Conservation (phyloP, 805 yeast species). For the Hyphopichia homilentoma region DNA sequence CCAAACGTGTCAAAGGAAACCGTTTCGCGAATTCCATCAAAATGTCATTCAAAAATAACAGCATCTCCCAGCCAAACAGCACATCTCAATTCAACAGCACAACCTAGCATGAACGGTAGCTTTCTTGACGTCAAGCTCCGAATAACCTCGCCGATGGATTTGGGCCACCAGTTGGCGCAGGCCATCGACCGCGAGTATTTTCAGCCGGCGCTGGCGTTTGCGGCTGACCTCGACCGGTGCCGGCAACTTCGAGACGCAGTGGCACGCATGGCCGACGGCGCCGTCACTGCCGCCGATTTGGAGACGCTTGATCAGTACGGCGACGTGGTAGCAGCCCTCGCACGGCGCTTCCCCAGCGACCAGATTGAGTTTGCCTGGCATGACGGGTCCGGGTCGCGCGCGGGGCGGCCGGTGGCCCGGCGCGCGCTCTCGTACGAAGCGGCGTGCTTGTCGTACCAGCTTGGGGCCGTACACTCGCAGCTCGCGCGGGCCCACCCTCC, state of each 20-base stretch:
- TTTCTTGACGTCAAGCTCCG: slow-evolving; percentile 51
- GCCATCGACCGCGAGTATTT: slow-evolving; percentile 47
- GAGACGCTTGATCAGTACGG: slow-evolving; percentile 44
- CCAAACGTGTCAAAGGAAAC: too few species aligned
- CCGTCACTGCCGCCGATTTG: slow-evolving; percentile 29
- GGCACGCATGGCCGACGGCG: slow-evolving; percentile 26
- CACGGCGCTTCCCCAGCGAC: slow-evolving; percentile 61
- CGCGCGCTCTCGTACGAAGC: slow-evolving; percentile 57
- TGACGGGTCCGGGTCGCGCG: slow-evolving; percentile 58
- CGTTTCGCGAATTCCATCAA: too few species aligned
- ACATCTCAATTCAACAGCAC: too few species aligned
- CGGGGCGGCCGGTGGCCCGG: slow-evolving; percentile 43
- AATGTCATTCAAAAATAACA: too few species aligned
- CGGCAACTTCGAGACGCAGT: slow-evolving; percentile 42
- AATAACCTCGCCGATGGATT: slow-evolving; percentile 38
- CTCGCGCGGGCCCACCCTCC: slow-evolving; percentile 47
- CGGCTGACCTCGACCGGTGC: slow-evolving; percentile 29
- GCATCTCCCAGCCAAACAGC: too few species aligned
- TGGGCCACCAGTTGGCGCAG: slow-evolving; percentile 35
- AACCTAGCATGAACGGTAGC: slow-evolving; percentile 30
- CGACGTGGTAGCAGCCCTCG: slow-evolving; percentile 39
- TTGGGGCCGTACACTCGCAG: slow-evolving; percentile 61
- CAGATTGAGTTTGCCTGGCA: slow-evolving; percentile 67
- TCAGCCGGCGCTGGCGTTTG: slow-evolving; percentile 33
- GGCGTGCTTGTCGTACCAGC: slow-evolving; percentile 60